Conservation (phyloP, 2,329 filamentous ascomycete genomes). For the Penicillium psychrosexuale region DNA sequence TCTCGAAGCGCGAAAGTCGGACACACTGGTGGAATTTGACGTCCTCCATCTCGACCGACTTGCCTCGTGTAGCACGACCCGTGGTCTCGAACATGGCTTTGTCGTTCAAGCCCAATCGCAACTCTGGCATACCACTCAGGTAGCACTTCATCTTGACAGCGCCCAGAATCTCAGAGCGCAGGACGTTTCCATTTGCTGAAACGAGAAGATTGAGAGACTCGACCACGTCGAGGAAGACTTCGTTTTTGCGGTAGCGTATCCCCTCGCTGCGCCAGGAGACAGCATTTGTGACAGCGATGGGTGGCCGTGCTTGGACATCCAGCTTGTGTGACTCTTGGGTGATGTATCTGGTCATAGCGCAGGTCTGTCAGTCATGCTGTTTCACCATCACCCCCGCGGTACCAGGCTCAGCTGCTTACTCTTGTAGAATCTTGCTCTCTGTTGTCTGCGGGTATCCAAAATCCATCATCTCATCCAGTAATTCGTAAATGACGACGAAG, state of each 20-base stretch:
- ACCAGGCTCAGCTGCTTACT: conserved; percentile 48
- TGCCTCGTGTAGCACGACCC: conserved; percentile 86
- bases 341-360: conserved; percentile 63
- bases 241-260: conserved; percentile 97
- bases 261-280: conserved; percentile 98
- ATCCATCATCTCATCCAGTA: conserved; percentile 99
- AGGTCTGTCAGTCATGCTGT: conserved; percentile 1
- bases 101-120: conserved; percentile 92
- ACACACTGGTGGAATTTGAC: conserved; percentile 99
- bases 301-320: conserved; percentile 90
- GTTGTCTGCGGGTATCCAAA: conserved; percentile 99
- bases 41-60: conserved; percentile 99
- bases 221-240: conserved; percentile 96
- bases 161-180: conserved; percentile 92
- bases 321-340: conserved; percentile 99
- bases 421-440: conserved; percentile 96
- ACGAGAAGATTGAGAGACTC: conserved; percentile 96
- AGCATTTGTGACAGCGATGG: conserved; percentile 96
- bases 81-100: conserved; percentile 99
- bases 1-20: conserved; percentile 91
- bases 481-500: conserved; percentile 98
- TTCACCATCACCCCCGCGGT: not conserved
- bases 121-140: conserved; percentile 93
- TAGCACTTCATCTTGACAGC: conserved; percentile 99
- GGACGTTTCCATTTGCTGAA: conserved; percentile 87